phyloP scores from a whole-genome alignment of 2,329 filamentous ascomycete species.

The Knufia fluminis region DNA sequence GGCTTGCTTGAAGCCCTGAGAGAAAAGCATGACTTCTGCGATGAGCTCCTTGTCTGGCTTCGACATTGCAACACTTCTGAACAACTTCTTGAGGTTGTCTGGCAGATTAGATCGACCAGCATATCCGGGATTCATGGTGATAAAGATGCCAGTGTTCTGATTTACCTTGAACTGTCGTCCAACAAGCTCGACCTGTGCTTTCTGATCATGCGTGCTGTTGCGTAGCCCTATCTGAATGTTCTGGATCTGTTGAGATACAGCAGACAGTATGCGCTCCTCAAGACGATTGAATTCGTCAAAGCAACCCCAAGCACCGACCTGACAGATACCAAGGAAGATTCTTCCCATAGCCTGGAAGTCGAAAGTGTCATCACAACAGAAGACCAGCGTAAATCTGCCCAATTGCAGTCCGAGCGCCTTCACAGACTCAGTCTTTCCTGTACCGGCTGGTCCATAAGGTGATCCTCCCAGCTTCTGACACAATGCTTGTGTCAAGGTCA shows the following conservation, averaged over 20 bases:
- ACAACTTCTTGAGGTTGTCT: conserved; percentile 98
- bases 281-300: conserved; percentile 99
- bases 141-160: conserved; percentile 93
- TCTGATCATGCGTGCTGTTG: conserved; percentile 69
- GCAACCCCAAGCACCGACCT: conserved; percentile 98
- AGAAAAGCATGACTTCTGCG: conserved; percentile 99
- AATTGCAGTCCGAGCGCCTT: conserved; percentile 95
- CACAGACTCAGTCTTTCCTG: conserved; percentile 97
- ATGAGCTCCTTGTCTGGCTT: conserved; percentile 99
- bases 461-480: conserved; percentile 93
- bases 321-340: conserved; percentile 97
- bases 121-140: conserved; percentile 99
- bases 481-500: conserved; percentile 90
- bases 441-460: conserved; percentile 93
- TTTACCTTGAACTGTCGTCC: conserved; percentile 86
- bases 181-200: conserved; percentile 85
- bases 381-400: conserved; percentile 94
- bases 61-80: conserved; percentile 98
- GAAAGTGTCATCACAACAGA: conserved; percentile 99
- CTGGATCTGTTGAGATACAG: conserved; percentile 97
- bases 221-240: conserved; percentile 96
- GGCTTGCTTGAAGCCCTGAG: conserved; percentile 94
- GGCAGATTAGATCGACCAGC: conserved; percentile 95
- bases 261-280: conserved; percentile 93
- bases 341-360: conserved; percentile 99